phyloP scores from a whole-genome alignment of 192 early-diverging fungal species.

The Coemansia sp. region DNA sequence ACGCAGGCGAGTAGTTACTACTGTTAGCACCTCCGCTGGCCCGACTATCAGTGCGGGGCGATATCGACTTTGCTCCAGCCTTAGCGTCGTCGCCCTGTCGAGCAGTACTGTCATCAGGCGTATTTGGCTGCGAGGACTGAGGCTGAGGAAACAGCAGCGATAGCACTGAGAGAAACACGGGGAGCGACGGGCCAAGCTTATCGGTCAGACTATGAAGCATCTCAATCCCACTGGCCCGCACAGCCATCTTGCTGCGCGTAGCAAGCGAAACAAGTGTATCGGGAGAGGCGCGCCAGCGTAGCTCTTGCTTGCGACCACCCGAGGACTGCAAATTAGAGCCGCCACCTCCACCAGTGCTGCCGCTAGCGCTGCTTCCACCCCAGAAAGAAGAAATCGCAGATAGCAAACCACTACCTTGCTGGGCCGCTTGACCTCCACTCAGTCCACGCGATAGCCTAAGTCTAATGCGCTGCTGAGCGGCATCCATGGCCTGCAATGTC shows the following conservation, averaged over 20 bases:
- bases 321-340: slow-evolving; percentile 4
- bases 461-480: slow-evolving; percentile 19
- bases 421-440: slow-evolving; percentile 5
- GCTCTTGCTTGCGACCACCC: slow-evolving; percentile 16
- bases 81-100: slow-evolving; percentile 8
- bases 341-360: background rate
- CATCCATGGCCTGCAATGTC: slow-evolving; percentile 37
- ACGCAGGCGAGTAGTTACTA: slow-evolving; percentile 27
- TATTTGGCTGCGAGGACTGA: slow-evolving; percentile 24
- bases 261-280: slow-evolving; percentile 27
- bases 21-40: background rate
- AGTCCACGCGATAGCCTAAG: slow-evolving; percentile 10
- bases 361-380: slow-evolving; percentile 17
- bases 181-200: slow-evolving; percentile 6
- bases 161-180: slow-evolving; percentile 23
- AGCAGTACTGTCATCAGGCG: slow-evolving; percentile 21
- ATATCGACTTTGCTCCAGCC: background rate
- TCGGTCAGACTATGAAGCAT: slow-evolving; percentile 11
- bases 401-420: slow-evolving; percentile 31
- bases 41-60: background rate
- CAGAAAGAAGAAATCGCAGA: slow-evolving; percentile 49
- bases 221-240: slow-evolving; percentile 22
- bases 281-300: slow-evolving; percentile 45
- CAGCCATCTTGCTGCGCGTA: slow-evolving; percentile 23
- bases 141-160: slow-evolving; percentile 33